A percentile compares a stretch with the other conserved stretches of the same genome.
These are phyloP conservation scores for Aquanectria penicillioides DNA, from an alignment of 2,329 filamentous ascomycete species.

Conservation along the genomic window DNA sequence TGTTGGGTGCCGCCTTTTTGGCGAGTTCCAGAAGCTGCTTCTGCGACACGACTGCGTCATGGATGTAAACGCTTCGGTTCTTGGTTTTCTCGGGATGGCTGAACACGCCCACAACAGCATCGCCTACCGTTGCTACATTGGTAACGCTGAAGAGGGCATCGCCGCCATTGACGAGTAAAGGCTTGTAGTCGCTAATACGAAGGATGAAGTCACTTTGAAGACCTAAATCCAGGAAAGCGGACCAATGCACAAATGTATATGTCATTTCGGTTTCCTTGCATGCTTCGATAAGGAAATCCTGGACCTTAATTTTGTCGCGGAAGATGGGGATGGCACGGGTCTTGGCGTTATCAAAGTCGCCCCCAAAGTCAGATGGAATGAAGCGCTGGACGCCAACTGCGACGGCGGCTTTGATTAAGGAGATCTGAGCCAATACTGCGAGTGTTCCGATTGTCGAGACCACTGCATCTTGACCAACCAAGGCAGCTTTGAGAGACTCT, in stretches of 20 bases:
- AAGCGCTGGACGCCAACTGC: slow-evolving; percentile 69
- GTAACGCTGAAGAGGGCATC: slow-evolving; percentile 58
- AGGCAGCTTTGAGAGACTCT: slow-evolving; percentile 58
- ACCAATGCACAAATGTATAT: slow-evolving; percentile 45
- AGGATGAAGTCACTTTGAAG: slow-evolving; percentile 54
- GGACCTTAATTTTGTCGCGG: slow-evolving; percentile 55
- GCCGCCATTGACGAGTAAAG: slow-evolving; percentile 60
- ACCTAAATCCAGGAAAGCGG: slow-evolving; percentile 47
- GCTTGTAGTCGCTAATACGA: slow-evolving; percentile 49
- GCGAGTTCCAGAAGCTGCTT: slow-evolving; percentile 54
- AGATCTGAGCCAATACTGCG: slow-evolving; percentile 49
- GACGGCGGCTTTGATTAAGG: slow-evolving; percentile 67
- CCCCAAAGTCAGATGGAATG: slow-evolving; percentile 67
- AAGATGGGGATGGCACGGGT: slow-evolving; percentile 60
- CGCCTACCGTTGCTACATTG: slow-evolving; percentile 56
- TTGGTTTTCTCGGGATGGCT: slow-evolving; percentile 60
- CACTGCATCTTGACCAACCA: slow-evolving; percentile 67
- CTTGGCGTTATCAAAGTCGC: slow-evolving; percentile 47
- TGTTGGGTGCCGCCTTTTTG: slow-evolving; percentile 58
- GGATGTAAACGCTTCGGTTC: slow-evolving; percentile 59
- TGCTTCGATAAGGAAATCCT: slow-evolving; percentile 52
- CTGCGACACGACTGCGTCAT: slow-evolving; percentile 56
- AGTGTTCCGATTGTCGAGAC: slow-evolving; percentile 50
- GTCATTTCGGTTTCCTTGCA: slow-evolving; percentile 47
- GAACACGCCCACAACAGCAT: slow-evolving; percentile 60